A percentile compares a stretch with the other conserved stretches of the same genome.
These are phyloP conservation scores for Erysiphe neolycopersici DNA, from an alignment of 2,329 filamentous ascomycete genomes.

Conservation along the genomic window DNA sequence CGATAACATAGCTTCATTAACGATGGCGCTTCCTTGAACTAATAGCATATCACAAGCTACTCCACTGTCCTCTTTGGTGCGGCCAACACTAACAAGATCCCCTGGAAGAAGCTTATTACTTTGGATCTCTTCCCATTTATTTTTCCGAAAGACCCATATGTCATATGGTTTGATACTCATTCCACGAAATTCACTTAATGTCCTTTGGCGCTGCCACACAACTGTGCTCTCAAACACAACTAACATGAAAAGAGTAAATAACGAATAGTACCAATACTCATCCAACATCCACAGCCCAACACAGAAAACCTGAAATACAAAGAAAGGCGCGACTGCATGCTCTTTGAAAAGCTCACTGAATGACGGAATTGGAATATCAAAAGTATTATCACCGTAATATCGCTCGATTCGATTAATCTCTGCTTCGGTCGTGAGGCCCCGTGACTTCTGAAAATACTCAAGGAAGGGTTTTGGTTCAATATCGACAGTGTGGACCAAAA, in stretches of 20 bases:
- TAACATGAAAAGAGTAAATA: constrained; percentile 97
- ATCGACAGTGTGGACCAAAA: constrained; percentile 64
- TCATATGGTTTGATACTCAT: constrained; percentile 99
- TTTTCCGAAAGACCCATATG: constrained; percentile 67
- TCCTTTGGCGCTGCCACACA: constrained; percentile 94
- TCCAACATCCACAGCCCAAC: constrained; percentile 96
- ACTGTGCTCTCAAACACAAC: constrained; percentile 95
- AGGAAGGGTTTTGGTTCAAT: constrained; percentile 58
- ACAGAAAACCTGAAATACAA: constrained; percentile 97
- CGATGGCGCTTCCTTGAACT: constrained; percentile 83
- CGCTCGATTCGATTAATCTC: constrained; percentile 61
- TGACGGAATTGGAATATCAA: constrained; percentile 90
- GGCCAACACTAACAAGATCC: constrained; percentile 71
- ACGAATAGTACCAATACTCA: constrained; percentile 99
- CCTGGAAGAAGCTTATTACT: constrained; percentile 85
- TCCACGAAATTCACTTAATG: constrained; percentile 81
- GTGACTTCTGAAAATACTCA: constrained; percentile 50
- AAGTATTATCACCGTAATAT: constrained; percentile 87
- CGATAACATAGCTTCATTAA: constrained; percentile 98
- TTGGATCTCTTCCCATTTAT: constrained; percentile 66
- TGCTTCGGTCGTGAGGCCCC: constrained; percentile 45
- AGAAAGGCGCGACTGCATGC: constrained; percentile 94
- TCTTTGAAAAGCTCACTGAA: constrained; percentile 94
- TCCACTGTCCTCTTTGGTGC: constrained; percentile 89
- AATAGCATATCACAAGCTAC: constrained; percentile 94